phyloP scores from a whole-genome alignment of 768 basidiomycete genomes.

The Gloeopeniophorella convolvens region DNA sequence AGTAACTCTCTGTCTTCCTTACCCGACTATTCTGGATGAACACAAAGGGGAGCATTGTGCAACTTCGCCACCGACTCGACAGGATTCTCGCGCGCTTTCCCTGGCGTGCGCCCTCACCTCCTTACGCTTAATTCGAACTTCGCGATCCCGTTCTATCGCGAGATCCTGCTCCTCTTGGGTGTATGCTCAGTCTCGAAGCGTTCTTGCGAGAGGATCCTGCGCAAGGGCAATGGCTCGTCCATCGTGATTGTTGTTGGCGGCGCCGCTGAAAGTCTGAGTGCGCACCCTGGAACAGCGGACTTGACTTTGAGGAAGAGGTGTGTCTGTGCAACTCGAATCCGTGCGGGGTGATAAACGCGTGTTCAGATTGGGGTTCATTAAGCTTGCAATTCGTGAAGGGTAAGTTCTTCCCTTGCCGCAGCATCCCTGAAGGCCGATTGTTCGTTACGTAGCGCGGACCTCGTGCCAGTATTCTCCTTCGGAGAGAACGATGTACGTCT shows the following conservation, averaged over 20 bases:
- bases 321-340: slow-evolving; percentile 16
- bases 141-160: slow-evolving; percentile 87
- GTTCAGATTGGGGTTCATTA: slow-evolving; percentile 85
- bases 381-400: slow-evolving; percentile 87
- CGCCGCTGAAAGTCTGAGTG: slow-evolving; percentile 89
- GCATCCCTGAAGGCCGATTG: neutral
- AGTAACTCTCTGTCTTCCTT: slow-evolving; percentile 25
- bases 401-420: slow-evolving; percentile 28
- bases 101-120: slow-evolving; percentile 89
- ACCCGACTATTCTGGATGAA: neutral
- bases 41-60: slow-evolving; percentile 77
- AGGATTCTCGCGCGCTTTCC: slow-evolving; percentile 84
- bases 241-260: slow-evolving; percentile 97
- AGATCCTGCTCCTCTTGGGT: slow-evolving; percentile 80
- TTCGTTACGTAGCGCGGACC: slow-evolving; percentile 59
- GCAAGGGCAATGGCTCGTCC: slow-evolving; percentile 38
- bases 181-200: slow-evolving; percentile 89
- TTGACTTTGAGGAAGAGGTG: slow-evolving; percentile 70
- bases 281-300: slow-evolving; percentile 95
- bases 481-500: slow-evolving; percentile 91
- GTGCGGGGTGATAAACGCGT: neutral
- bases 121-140: slow-evolving; percentile 90
- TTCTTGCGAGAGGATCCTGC: slow-evolving; percentile 85
- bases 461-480: slow-evolving; percentile 97
- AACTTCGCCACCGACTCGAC: slow-evolving; percentile 99